A percentile compares a stretch with the other conserved stretches of the same genome.
These are phyloP conservation scores for Marchantia paleacea DNA, from an alignment of 225 moss, liverwort and hornwort species.

Conservation along the genomic window DNA sequence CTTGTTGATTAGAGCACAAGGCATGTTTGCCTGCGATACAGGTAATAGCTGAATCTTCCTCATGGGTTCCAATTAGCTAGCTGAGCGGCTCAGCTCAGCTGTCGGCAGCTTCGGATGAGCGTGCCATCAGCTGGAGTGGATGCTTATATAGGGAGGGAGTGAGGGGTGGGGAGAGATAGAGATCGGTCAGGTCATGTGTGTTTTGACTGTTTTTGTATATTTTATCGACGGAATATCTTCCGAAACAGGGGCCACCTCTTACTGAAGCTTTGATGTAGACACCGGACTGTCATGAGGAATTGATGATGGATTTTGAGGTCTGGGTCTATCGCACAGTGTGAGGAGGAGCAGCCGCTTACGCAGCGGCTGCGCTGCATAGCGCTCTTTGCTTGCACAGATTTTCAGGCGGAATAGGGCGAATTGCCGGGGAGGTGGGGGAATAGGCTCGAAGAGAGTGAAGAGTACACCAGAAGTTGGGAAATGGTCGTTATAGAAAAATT, in stretches of 20 bases:
- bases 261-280: not conserved
- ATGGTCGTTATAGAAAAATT: not conserved
- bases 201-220: not conserved
- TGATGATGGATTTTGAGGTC: not conserved
- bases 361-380: not conserved
- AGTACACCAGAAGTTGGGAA: not conserved
- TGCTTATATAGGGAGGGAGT: not conserved
- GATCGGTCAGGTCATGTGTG: not conserved
- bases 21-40: not conserved
- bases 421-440: not conserved
- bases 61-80: not conserved
- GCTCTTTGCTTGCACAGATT: not conserved
- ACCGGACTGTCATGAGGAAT: not conserved
- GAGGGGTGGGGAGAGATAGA: not conserved
- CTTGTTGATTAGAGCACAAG: not conserved
- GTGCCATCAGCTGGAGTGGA: not conserved
- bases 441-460: not conserved
- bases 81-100: not conserved
- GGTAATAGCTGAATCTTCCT: not conserved
- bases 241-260: not conserved
- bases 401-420: not conserved
- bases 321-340: not conserved
- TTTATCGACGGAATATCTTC: not conserved
- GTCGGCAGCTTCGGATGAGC: not conserved
- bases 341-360: not conserved